Conservation (phyloP, 192 early-diverging fungal genomes). For the Pecoramyces ruminantium region DNA sequence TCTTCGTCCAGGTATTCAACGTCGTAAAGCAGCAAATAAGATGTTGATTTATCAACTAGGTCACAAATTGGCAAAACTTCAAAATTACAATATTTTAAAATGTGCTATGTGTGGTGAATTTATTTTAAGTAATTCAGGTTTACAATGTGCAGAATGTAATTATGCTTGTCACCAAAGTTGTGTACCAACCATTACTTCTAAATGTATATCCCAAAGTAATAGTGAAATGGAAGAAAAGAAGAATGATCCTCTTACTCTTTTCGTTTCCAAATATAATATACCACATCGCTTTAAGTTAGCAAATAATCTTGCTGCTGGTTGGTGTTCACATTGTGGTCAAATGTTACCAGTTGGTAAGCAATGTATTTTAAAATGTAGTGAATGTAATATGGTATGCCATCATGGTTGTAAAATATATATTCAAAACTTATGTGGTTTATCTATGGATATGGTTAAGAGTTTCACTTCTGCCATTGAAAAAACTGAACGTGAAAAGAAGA, state of each 20-base stretch:
- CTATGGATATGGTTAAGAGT: constrained; percentile 69
- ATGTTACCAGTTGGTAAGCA: constrained; percentile 76
- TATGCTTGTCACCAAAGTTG: constrained; percentile 89
- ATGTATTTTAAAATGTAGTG: constrained; percentile 27
- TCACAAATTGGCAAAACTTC: constrained; percentile 79
- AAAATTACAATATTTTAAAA: constrained; percentile 93
- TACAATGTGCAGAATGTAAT: constrained; percentile 88
- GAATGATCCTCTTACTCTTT: not conserved
- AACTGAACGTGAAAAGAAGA: constrained; percentile 14
- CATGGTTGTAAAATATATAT: constrained; percentile 68
- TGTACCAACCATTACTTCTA: constrained; percentile 60
- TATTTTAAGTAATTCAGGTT: constrained; percentile 71
- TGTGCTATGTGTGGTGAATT: constrained; percentile 93
- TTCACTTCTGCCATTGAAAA: constrained; percentile 69
- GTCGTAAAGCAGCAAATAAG: not conserved
- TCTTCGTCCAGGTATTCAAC: not conserved
- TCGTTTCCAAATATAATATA: constrained; percentile 70
- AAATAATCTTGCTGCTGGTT: constrained; percentile 69
- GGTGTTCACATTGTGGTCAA: constrained; percentile 96
- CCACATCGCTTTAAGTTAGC: constrained; percentile 85
- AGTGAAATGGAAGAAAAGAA: constrained; percentile 20
- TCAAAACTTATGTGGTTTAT: constrained; percentile 84
- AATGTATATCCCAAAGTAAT: constrained; percentile 66
- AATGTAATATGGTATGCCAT: constrained; percentile 74
- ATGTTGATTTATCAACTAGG: constrained; percentile 29